A percentile compares a stretch with the other conserved stretches of the same genome.
Conservation (phyloP, 2,329 filamentous ascomycete species). For the Aspergillus nomiae region DNA sequence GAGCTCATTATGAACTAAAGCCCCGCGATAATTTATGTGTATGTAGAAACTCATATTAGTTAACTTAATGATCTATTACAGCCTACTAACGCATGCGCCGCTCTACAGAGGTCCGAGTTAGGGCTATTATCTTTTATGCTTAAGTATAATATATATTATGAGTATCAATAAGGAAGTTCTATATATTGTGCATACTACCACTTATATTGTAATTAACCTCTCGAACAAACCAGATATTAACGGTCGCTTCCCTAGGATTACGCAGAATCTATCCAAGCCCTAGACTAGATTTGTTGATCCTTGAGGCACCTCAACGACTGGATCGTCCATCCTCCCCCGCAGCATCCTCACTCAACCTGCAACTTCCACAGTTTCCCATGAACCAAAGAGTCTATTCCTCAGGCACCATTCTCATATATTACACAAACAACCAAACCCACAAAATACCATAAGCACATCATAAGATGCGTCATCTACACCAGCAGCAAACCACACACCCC, state of each 20-base stretch:
- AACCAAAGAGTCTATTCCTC: not conserved
- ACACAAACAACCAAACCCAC: not conserved
- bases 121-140: not conserved
- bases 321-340: not conserved
- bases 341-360: not conserved
- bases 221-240: not conserved
- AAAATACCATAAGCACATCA: not conserved
- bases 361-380: not conserved
- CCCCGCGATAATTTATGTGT: too few relatives aligned
- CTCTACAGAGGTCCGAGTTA: not conserved
- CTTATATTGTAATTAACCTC: not conserved
- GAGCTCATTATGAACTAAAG: too few relatives aligned
- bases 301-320: too few relatives aligned
- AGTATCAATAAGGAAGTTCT: not conserved
- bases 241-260: not conserved
- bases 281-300: not conserved
- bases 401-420: not conserved
- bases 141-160: not conserved
- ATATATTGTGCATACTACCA: not conserved
- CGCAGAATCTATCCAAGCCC: not conserved
- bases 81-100: not conserved
- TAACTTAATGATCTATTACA: not conserved
- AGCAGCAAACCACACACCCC: slow-evolving; percentile 30
- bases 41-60: too few relatives aligned
- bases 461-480: not conserved